Percentiles rank a stretch among this genome's conserved stretches.
Evolutionary conservation across 352 stramenopile species (phyloP).

Genomic region (Globisporangium abappressorium): DNA sequence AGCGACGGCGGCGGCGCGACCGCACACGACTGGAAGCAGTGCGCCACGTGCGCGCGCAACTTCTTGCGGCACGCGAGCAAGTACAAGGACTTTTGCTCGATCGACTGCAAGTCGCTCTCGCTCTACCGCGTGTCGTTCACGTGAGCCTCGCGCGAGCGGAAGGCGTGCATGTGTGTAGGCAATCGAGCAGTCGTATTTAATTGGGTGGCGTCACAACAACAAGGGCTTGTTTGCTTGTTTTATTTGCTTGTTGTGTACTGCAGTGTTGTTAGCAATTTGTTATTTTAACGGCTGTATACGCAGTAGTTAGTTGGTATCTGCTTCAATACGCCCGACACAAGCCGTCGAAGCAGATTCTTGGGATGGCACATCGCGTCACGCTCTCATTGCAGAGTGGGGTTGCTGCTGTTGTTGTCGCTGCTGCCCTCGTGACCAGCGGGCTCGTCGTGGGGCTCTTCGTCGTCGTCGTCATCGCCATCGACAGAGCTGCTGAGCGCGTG

Average conservation of each 20-base stretch:
- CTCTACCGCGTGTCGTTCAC: slow-evolving; percentile 33
- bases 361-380: not conserved
- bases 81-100: slow-evolving; percentile 62
- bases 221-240: not conserved
- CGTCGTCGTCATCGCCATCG: not conserved
- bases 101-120: slow-evolving; percentile 77
- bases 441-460: not conserved
- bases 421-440: not conserved
- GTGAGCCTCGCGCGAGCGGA: not conserved
- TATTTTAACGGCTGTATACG: not conserved
- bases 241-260: not conserved
- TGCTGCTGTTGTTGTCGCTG: not conserved
- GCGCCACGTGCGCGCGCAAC: slow-evolving; percentile 54
- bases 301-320: not conserved
- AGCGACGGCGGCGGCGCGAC: slow-evolving; percentile 31
- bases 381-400: not conserved
- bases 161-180: not conserved
- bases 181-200: slow-evolving; percentile 4
- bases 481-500: slow-evolving; percentile 8
- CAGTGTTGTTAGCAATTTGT: not conserved
- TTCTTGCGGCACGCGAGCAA: slow-evolving; percentile 52
- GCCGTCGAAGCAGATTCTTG: not conserved
- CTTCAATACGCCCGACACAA: not conserved
- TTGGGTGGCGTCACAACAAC: slow-evolving; percentile 9
- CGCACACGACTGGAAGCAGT: slow-evolving; percentile 38